A percentile compares a stretch with the other conserved stretches of the same genome.
phyloP scores from a whole-genome alignment of 2,329 filamentous ascomycete genomes.

The Fusarium lateritium region DNA sequence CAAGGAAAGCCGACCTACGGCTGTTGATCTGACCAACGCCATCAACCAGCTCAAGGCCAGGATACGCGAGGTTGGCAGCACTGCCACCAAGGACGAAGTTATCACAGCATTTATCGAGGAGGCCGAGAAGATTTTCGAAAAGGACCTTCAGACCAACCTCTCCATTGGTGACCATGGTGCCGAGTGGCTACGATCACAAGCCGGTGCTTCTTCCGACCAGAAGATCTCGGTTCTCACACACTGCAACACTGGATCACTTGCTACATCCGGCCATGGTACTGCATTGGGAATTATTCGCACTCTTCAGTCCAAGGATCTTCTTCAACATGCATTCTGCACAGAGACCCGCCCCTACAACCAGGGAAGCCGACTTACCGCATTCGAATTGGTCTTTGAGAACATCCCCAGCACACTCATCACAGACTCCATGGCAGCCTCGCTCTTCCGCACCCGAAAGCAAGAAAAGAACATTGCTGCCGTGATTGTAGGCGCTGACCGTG shows the following conservation, averaged over 20 bases:
- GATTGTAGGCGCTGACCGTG: constrained; percentile 94
- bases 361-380: constrained; percentile 93
- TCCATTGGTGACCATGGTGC: constrained; percentile 88
- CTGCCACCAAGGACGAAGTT: constrained; percentile 65
- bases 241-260: constrained; percentile 97
- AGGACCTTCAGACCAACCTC: constrained; percentile 90
- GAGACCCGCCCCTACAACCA: constrained; percentile 99
- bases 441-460: constrained; percentile 76
- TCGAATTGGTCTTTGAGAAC: constrained; percentile 93
- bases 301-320: constrained; percentile 74
- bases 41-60: constrained; percentile 82
- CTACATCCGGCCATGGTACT: constrained; percentile 97
- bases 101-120: constrained; percentile 80
- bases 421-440: constrained; percentile 94
- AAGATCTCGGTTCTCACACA: constrained; percentile 89
- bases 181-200: constrained; percentile 81
- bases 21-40: constrained; percentile 94
- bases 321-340: constrained; percentile 93
- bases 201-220: constrained; percentile 62
- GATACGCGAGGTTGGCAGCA: constrained; percentile 66
- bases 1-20: constrained; percentile 90
- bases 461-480: constrained; percentile 83
- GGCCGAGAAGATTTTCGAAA: constrained; percentile 88
- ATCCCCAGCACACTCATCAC: constrained; percentile 94
- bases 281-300: constrained; percentile 94